Evolutionary conservation across 202 grass and related monocot species (phyloP).

Genomic region (Zizania palustris): DNA sequence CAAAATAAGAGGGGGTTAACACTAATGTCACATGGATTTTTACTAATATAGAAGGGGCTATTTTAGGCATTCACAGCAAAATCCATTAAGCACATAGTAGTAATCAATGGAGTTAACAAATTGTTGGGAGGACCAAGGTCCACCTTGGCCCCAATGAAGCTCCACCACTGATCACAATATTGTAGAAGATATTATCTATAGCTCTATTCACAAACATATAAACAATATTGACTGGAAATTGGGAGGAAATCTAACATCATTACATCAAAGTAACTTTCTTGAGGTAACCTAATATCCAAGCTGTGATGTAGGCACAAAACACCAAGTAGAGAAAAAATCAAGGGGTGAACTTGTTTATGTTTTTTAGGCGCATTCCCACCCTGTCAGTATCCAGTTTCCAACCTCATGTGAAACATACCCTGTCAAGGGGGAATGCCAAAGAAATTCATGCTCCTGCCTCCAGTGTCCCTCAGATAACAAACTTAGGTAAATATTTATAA

Average conservation of each 20-base stretch:
- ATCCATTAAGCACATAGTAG: no score
- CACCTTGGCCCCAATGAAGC: no score
- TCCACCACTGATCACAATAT: neutral
- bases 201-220: constrained; percentile 17
- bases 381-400: neutral
- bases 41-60: no score
- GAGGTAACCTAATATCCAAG: constrained; percentile 1
- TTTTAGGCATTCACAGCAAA: no score
- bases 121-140: no score
- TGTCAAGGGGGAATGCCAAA: neutral
- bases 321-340: neutral
- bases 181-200: neutral
- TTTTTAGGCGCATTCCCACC: neutral
- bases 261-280: neutral
- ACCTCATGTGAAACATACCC: neutral
- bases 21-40: no score
- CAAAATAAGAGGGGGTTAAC: no score
- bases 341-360: constrained; percentile 1
- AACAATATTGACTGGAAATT: neutral
- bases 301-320: constrained; percentile 17
- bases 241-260: neutral
- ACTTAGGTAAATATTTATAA: constrained; percentile 7
- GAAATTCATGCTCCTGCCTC: neutral
- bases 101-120: no score
- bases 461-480: neutral